Evolutionary conservation across 306 rosid species (phyloP).

Genomic region (Senna siamea): DNA sequence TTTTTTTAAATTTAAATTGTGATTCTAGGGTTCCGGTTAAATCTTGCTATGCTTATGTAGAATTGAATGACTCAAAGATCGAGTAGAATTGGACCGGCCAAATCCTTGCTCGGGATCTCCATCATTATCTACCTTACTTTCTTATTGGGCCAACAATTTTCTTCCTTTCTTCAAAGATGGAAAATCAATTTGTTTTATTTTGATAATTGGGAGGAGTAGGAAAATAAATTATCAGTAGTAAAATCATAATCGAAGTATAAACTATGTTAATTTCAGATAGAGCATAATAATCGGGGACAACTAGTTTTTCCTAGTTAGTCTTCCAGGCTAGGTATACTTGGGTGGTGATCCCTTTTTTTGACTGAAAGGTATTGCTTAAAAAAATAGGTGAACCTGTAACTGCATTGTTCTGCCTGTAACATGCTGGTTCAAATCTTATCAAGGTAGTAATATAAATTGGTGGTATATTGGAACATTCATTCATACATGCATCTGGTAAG

Average conservation of each 20-base stretch:
- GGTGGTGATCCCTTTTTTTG: background rate
- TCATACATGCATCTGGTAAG: background rate
- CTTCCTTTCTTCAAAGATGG: conserved; percentile 14
- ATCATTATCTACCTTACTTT: background rate
- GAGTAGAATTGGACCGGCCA: background rate
- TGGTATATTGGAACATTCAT: background rate
- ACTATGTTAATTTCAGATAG: background rate
- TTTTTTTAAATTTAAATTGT: background rate
- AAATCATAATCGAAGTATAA: background rate
- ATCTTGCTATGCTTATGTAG: conserved; percentile 14
- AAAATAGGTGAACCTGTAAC: background rate
- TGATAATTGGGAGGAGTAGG: background rate
- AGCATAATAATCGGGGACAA: background rate
- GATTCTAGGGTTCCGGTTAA: conserved; percentile 18
- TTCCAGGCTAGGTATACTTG: background rate
- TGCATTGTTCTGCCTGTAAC: background rate
- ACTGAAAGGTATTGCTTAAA: conserved; percentile 8
- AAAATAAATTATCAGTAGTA: background rate
- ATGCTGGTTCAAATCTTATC: conserved; percentile 18
- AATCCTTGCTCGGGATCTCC: conserved; percentile 23
- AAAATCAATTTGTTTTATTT: conserved; percentile 25
- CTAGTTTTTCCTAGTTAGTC: conserved; percentile 21
- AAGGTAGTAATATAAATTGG: background rate
- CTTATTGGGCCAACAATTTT: background rate
- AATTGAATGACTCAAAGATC: background rate